These are phyloP conservation scores for Litchi chinensis DNA, from an alignment of 345 rosid genomes.

Conservation along the genomic window DNA sequence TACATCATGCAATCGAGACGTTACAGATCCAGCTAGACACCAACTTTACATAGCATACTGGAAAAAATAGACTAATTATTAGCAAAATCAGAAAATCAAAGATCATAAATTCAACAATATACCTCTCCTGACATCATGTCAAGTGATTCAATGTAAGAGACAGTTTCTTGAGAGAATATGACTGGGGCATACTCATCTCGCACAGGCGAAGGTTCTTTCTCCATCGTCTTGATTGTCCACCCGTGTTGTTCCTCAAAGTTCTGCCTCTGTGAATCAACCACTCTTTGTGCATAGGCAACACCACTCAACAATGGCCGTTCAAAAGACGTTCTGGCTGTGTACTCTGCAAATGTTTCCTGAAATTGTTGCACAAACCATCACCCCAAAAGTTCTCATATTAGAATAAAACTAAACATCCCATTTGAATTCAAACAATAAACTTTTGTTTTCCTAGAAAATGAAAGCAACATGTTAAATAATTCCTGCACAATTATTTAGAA, in stretches of 20 bases:
- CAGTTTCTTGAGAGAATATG: slow-evolving; percentile 87
- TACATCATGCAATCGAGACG: slow-evolving; percentile 29
- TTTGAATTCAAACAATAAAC: not conserved
- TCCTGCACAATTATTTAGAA: not conserved
- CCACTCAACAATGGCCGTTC: slow-evolving; percentile 96
- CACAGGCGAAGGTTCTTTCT: slow-evolving; percentile 75
- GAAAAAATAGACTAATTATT: not conserved
- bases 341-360: slow-evolving; percentile 96
- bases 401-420: not conserved
- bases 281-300: slow-evolving; percentile 89
- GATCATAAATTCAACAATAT: slow-evolving; percentile 17
- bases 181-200: slow-evolving; percentile 98
- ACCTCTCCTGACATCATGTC: slow-evolving; percentile 99
- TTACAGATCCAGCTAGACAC: slow-evolving; percentile 16
- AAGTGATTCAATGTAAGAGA: slow-evolving; percentile 86
- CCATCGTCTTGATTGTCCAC: slow-evolving; percentile 93
- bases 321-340: slow-evolving; percentile 93
- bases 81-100: slow-evolving; percentile 5
- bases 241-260: slow-evolving; percentile 81
- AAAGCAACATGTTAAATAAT: slow-evolving; percentile 7
- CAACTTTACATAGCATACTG: not conserved
- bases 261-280: slow-evolving; percentile 64
- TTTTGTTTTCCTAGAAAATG: slow-evolving; percentile 9
- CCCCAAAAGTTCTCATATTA: not conserved
- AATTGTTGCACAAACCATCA: slow-evolving; percentile 24